Percentiles rank a stretch among this genome's conserved stretches.
These are phyloP conservation scores for Mucor mucedo DNA, from an alignment of 371 early-diverging fungal species.

Conservation along the genomic window DNA sequence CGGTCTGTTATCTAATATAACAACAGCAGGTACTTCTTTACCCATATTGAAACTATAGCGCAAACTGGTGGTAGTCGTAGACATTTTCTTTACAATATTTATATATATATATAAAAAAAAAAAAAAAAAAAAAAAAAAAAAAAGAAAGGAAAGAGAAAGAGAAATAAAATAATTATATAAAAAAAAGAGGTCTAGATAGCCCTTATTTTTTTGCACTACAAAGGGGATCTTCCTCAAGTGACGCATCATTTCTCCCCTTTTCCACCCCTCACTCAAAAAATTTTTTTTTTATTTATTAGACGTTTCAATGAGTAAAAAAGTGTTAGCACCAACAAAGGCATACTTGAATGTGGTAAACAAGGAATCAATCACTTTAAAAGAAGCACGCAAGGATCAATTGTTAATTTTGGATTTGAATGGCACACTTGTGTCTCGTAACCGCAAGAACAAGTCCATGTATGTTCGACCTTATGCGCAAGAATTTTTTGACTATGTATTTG, in stretches of 20 bases:
- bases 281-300: conserved; percentile 5
- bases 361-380: conserved; percentile 5
- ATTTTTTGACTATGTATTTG: conserved; percentile 68
- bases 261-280: neutral
- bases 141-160: conserved; percentile 3
- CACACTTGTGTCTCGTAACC: conserved; percentile 60
- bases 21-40: neutral
- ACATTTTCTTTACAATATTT: neutral
- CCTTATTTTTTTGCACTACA: conserved; percentile 3
- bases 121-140: neutral
- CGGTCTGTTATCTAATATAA: conserved; percentile 10
- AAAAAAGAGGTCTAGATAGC: neutral
- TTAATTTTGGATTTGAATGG: conserved; percentile 81
- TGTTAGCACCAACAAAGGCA: conserved; percentile 1
- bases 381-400: conserved; percentile 35
- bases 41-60: neutral
- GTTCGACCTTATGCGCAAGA: conserved; percentile 58
- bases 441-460: conserved; percentile 38
- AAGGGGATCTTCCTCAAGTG: conserved; percentile 8
- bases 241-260: conserved; percentile 16
- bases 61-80: neutral
- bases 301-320: neutral
- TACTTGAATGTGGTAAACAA: conserved; percentile 16
- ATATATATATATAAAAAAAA: neutral
- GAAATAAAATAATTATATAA: conserved; percentile 1